These are phyloP conservation scores for Candida montana DNA, from an alignment of 805 yeast species.

Conservation along the genomic window DNA sequence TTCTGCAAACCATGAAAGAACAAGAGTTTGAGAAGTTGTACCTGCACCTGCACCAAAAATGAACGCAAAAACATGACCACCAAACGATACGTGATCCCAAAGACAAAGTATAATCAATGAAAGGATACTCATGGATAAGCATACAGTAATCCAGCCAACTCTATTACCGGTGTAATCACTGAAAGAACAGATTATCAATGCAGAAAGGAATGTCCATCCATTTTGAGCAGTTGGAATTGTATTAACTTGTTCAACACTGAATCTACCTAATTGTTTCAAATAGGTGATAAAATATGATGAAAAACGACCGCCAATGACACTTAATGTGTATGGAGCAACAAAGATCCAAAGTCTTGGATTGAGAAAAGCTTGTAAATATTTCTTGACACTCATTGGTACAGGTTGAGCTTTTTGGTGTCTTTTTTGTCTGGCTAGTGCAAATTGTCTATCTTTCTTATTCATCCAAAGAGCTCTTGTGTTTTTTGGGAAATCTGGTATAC, in stretches of 20 bases:
- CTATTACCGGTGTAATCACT: neutral
- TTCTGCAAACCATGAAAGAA: conserved; percentile 5
- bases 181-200: neutral
- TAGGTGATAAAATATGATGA: neutral
- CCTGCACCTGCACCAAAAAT: conserved; percentile 1
- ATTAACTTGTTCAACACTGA: conserved; percentile 1
- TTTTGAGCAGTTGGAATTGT: conserved; percentile 2
- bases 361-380: neutral
- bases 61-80: conserved; percentile 1
- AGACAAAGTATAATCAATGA: neutral
- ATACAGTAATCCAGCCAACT: neutral
- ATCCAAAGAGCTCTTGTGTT: conserved; percentile 4
- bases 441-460: conserved; percentile 6
- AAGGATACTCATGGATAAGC: neutral
- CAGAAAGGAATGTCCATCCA: conserved; percentile 1
- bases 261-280: neutral
- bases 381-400: neutral
- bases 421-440: conserved; percentile 4
- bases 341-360: conserved; percentile 5
- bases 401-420: neutral
- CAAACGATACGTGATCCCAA: neutral
- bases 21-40: neutral
- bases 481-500: conserved; percentile 39
- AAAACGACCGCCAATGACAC: neutral
- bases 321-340: neutral